These are phyloP conservation scores for Phytophthora citricola DNA, from an alignment of 352 stramenopile genomes.

Conservation along the genomic window DNA sequence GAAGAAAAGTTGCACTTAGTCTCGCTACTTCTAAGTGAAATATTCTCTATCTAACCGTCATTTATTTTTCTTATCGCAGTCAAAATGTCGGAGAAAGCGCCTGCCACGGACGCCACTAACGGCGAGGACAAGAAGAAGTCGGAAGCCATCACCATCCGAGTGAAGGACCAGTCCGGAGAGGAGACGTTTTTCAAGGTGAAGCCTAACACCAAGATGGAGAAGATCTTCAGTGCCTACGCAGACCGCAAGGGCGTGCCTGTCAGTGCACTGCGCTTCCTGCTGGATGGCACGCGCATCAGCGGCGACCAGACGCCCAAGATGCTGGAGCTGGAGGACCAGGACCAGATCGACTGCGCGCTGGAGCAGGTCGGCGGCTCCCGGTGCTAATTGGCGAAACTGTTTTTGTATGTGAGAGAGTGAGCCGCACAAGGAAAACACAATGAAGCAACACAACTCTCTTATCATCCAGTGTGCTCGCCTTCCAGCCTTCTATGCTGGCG, in stretches of 20 bases:
- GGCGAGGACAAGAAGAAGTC: conserved; percentile 88
- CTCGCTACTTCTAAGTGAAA: conserved; percentile 13
- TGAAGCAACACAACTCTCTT: conserved; percentile 9
- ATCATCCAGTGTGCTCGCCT: conserved; percentile 1
- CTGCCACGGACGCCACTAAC: conserved; percentile 43
- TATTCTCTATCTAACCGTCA: conserved; percentile 3
- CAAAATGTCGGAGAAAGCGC: conserved; percentile 68
- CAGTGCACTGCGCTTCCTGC: conserved; percentile 93
- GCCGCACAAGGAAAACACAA: conserved; percentile 4
- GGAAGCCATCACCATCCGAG: conserved; percentile 88
- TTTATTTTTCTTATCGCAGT: conserved; percentile 10
- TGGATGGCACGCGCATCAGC: conserved; percentile 96
- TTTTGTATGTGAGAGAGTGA: conserved; percentile 25
- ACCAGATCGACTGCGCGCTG: conserved; percentile 98
- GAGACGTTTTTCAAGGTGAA: conserved; percentile 99
- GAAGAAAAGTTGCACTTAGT: conserved; percentile 22
- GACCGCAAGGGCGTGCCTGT: conserved; percentile 93
- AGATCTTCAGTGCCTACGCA: conserved; percentile 98
- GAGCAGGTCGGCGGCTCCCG: conserved; percentile 83
- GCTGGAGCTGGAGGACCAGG: conserved; percentile 98
- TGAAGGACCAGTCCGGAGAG: conserved; percentile 92
- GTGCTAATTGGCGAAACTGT: conserved; percentile 34
- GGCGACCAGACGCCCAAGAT: conserved; percentile 96
- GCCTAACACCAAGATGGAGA: conserved; percentile 98
- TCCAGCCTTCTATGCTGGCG: conserved; percentile 5